phyloP scores from a whole-genome alignment of 176 grass and related monocot species.

The Otatea glauca region DNA sequence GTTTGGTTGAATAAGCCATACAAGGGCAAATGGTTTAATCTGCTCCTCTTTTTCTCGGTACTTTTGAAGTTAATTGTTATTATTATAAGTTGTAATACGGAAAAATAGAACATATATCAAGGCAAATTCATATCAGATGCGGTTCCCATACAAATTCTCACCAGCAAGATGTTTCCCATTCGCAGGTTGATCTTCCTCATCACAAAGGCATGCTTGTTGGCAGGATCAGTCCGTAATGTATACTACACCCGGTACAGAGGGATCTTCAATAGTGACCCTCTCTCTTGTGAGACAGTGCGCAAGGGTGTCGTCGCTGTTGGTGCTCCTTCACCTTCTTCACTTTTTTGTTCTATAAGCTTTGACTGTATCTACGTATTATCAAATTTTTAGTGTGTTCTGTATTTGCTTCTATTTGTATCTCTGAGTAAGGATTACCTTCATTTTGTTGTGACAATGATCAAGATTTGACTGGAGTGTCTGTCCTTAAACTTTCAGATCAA shows the following conservation, averaged over 20 bases:
- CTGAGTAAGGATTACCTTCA: no score
- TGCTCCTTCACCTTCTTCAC: constrained; percentile 86
- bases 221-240: constrained; percentile 77
- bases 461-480: no score
- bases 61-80: not conserved
- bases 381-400: no score
- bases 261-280: constrained; percentile 26
- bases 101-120: not conserved
- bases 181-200: constrained; percentile 81
- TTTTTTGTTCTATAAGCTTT: no score
- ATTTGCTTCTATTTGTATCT: no score
- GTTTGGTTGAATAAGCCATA: not conserved
- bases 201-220: constrained; percentile 71
- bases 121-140: constrained; percentile 6
- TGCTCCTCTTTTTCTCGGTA: not conserved
- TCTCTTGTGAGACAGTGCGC: constrained; percentile 80
- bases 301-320: constrained; percentile 86
- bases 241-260: constrained; percentile 89
- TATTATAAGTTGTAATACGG: not conserved
- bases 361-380: no score
- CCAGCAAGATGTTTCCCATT: not conserved
- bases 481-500: no score
- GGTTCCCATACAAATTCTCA: not conserved
- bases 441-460: no score
- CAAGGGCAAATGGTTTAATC: not conserved